Evolutionary conservation across 179 eudicot species (phyloP), one percentile per base, ranked within the genome.

Genomic region (Silene noctiflora): DNA sequence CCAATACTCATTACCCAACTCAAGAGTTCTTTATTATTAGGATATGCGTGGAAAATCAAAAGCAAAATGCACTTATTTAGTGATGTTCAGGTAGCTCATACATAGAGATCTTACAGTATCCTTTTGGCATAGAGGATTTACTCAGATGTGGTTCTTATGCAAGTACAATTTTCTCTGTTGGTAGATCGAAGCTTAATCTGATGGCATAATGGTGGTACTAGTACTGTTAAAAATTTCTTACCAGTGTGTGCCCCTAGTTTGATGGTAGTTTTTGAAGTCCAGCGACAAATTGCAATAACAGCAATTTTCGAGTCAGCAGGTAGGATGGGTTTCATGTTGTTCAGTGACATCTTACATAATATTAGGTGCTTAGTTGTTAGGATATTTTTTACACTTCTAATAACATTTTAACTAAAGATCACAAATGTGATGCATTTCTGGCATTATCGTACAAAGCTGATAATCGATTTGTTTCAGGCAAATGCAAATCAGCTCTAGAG

Each of bases 401-500:
- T 33, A 35, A 39, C 10, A 8, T 19, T 17, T 13, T 64, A 42
- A 19, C 33, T n/a, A 1, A 13, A 4, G 42, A 16, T 65, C 4
- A 29, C 22, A 29, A 24, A 14, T 63, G 13, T 27, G 13, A 25
- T 63, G 67, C 46, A 67, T n/a, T 35, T 67, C 39, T 17, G 55
- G 10, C 19, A 22, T 69, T 69, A 19, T 46, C 6, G 4, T 25
- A 14, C 78, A 48, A 44, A 21, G 35, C 29, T 33, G 61, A 22
- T 67, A 33, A 61, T 67, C 66, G 0, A 53, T 56, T 82, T 27
- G 11, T 83, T 77, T 75, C 89, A 92, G 96, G 97, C 3, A 92
- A 89, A 81, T 86, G 75, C 79, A 71, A 76, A 71, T 85, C 87
- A 80, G 90, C 86, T 72, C 69, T 92, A 62, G 91, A 87, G 77